Percentiles rank a stretch among this genome's conserved stretches.
phyloP scores from a whole-genome alignment of 129 eudicot genomes.

The Artemisia argyi region DNA sequence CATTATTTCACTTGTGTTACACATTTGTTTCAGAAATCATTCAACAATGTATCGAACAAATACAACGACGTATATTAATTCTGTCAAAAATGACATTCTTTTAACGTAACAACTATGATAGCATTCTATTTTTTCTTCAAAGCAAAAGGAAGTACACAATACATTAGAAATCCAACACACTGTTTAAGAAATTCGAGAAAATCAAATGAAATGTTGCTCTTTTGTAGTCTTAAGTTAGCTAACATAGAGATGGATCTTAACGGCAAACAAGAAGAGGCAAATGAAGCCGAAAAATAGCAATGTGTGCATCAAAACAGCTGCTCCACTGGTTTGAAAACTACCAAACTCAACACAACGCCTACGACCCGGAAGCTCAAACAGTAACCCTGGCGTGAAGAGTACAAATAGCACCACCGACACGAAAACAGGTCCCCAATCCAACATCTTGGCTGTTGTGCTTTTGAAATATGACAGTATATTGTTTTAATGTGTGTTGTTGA shows the following conservation, averaged over 20 bases:
- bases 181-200: neutral
- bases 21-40: too few species aligned
- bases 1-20: too few species aligned
- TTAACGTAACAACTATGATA: neutral
- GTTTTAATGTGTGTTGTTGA: slow-evolving; percentile 4
- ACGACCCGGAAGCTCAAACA: slow-evolving; percentile 66
- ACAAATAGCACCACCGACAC: slow-evolving; percentile 61
- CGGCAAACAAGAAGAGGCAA: slow-evolving; percentile 54
- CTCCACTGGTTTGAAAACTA: slow-evolving; percentile 57
- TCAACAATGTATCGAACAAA: neutral
- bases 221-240: slow-evolving; percentile 12
- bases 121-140: neutral
- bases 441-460: slow-evolving; percentile 20
- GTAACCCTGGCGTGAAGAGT: slow-evolving; percentile 63
- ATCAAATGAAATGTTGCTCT: neutral
- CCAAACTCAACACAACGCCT: slow-evolving; percentile 64
- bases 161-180: neutral
- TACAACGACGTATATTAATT: neutral
- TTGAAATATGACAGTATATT: neutral
- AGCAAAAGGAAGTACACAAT: neutral
- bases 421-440: slow-evolving; percentile 72
- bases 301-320: slow-evolving; percentile 52
- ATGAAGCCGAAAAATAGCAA: slow-evolving; percentile 60
- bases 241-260: slow-evolving; percentile 52
- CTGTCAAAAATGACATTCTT: too few species aligned